Percentiles rank a stretch among this genome's conserved stretches.
These are phyloP conservation scores for Exutisphaerella laricina DNA, from an alignment of 2,329 filamentous ascomycete genomes.

Conservation along the genomic window DNA sequence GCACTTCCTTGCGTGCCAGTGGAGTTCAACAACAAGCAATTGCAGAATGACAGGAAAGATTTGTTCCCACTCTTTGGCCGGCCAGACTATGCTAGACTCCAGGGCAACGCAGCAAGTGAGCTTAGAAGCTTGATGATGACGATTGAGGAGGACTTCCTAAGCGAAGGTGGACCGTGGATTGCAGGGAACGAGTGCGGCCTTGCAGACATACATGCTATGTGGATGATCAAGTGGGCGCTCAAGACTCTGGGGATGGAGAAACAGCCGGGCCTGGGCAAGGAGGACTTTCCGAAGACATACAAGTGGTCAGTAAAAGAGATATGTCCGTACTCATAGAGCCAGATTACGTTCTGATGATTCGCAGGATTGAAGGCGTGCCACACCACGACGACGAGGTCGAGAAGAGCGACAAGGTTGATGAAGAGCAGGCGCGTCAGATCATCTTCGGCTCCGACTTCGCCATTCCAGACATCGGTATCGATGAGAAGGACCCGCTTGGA, in stretches of 20 bases:
- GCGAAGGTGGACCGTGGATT: constrained; percentile 15
- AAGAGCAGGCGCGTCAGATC: constrained; percentile 15
- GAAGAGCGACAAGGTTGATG: constrained; percentile 17
- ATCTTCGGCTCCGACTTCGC: constrained; percentile 17
- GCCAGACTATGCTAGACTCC: constrained; percentile 16
- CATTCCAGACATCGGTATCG: constrained; percentile 15
- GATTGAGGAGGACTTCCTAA: constrained; percentile 20
- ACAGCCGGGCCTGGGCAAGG: constrained; percentile 13
- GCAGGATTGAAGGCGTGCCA: constrained; percentile 15
- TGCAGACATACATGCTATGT: constrained; percentile 21
- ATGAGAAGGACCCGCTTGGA: constrained; percentile 14
- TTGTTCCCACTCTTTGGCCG: constrained; percentile 22
- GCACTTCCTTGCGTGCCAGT: constrained; percentile 15
- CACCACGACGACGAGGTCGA: constrained; percentile 16
- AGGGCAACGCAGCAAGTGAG: constrained; percentile 16
- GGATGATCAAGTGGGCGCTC: constrained; percentile 24
- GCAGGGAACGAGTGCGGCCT: constrained; percentile 13
- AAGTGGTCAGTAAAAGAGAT: constrained; percentile 14
- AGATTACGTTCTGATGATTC: background rate
- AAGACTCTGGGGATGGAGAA: constrained; percentile 17
- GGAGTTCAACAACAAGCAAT: constrained; percentile 15
- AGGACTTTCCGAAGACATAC: constrained; percentile 18
- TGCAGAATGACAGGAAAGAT: constrained; percentile 19
- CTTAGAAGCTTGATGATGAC: constrained; percentile 15
- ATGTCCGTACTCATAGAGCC: background rate